Base-by-base conservation (phyloP, 345 rosid genomes). In the Noccaea bulbosa region DNA sequence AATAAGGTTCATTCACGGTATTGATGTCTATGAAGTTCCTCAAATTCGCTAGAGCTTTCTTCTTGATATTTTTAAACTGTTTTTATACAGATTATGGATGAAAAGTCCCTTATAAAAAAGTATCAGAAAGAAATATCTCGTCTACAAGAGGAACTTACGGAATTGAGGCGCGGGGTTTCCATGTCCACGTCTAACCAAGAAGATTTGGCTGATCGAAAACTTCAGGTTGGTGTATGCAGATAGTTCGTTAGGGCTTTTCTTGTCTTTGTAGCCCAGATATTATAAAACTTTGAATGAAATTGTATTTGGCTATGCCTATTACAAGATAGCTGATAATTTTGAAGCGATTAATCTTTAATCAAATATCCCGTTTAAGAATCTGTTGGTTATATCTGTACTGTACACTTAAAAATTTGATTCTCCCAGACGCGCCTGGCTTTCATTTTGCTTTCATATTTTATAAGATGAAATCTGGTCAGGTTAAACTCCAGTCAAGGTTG, bases 41-140 rank as follows among this genome's bases (percentile, higher is more conserved):
- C n/a, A 39, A 6, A 33, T 56, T 62, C 10, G 33, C 24, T 27
- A 39, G 38, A 48, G 54, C 65, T 14, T 61, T 62, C 24, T 44
- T 65, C 47, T 10, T 73, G 72, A 77, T 55, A 44, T 45, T 62
- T 63, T 37, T 12, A 44, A 56, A 32, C 45, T 37, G 34, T 48
- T 8, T 46, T 16, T 17, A 62, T 81, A 11, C 81, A 95, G 99
- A 92, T 95, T 59, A 87, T 95, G 69, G 99, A 95, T 83, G 99
- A 95, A 66, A 95, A 95, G 69, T 95, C 99, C 43, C 83, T 95
- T 41, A 95, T 95, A 62, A 95, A 95, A 79, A 95, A 95, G 81
- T 95, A 95, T 74, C 99, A 95, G 76, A 89, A 82, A 78, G 99
- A 95, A 86, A 92, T 95, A 67, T 95, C 98, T 34, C 81, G 51